Base-by-base conservation (phyloP, 1,139 yeast species). In the Magnusiomyces suaveolens region DNA sequence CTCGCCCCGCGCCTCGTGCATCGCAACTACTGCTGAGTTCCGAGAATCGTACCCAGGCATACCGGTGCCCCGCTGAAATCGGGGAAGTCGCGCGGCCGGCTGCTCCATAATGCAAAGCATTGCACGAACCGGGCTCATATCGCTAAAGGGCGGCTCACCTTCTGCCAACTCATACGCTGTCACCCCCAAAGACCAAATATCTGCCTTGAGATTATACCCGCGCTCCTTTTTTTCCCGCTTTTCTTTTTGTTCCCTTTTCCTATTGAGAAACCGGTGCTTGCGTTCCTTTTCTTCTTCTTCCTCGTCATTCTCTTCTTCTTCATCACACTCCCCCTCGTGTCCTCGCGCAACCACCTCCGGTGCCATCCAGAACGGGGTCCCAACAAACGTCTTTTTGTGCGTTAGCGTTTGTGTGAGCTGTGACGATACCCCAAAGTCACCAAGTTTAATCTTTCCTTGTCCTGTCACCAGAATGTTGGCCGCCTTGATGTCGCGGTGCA, bases 351-450 rank as follows among this genome's bases (percentile, higher is more conserved):
- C 54, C 1, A 92, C 95, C 64, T 94, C 99, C 0, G 98, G 98
- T 0, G 97, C 95, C 98, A 94, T 94, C 94, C 97, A 92, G 67
- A 90, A 92, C 33, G 99, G 98, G 0, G 98, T 92, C 0, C 99
- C 98, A 8, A 92, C 98, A 64, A 95, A 92, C 0, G 98, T 92
- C 63, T 86, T 84, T 60, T 96, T 67, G 55, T 82, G 79, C 52
- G 84, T 87, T 68, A 86, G 76, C 69, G 82, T 87, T 63, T 81
- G 87, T 33, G 89, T 85, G 54, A 83, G 78, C 70, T 84, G 96
- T 21, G 90, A 87, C 0, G 97, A 94, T 2, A 92, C 95, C 1
- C 98, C 99, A 72, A 92, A 92, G 69, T 94, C 99, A 1, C 97
- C 96, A 54, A 92, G 76, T 65, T 92, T 92, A 29, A 90, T 92